phyloP scores from a whole-genome alignment of 2,329 filamentous ascomycete species.

The Talaromyces sp. region DNA sequence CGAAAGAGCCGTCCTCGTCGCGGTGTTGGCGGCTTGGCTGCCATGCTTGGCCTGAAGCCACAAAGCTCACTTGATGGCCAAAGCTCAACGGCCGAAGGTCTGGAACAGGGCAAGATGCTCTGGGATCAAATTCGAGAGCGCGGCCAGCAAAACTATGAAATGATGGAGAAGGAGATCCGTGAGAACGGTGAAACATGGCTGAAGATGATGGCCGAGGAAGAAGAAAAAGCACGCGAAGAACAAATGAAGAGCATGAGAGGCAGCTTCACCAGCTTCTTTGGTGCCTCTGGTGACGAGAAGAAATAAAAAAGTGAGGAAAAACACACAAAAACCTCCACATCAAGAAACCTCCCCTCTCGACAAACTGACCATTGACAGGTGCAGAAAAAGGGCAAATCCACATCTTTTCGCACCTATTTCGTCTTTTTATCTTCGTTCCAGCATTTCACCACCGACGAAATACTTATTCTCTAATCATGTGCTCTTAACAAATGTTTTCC shows the following conservation, averaged over 20 bases:
- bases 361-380: neutral
- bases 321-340: neutral
- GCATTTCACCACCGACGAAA: neutral
- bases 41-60: constrained; percentile 72
- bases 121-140: constrained; percentile 90
- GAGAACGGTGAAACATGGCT: constrained; percentile 95
- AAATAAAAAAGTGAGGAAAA: constrained; percentile 5
- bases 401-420: neutral
- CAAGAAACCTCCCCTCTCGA: neutral
- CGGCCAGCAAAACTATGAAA: constrained; percentile 83
- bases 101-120: constrained; percentile 92
- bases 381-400: neutral
- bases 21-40: constrained; percentile 64
- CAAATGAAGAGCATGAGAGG: constrained; percentile 89
- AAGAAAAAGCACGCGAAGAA: constrained; percentile 86
- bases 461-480: constrained; percentile 7
- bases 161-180: constrained; percentile 82
- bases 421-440: neutral
- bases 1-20: constrained; percentile 55
- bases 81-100: constrained; percentile 65
- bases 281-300: constrained; percentile 20
- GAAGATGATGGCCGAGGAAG: constrained; percentile 83
- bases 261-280: constrained; percentile 58
- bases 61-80: constrained; percentile 60
- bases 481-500: constrained; percentile 3